These are phyloP conservation scores for Fusarium austroafricanum DNA, from an alignment of 2,329 filamentous ascomycete genomes.

Conservation along the genomic window DNA sequence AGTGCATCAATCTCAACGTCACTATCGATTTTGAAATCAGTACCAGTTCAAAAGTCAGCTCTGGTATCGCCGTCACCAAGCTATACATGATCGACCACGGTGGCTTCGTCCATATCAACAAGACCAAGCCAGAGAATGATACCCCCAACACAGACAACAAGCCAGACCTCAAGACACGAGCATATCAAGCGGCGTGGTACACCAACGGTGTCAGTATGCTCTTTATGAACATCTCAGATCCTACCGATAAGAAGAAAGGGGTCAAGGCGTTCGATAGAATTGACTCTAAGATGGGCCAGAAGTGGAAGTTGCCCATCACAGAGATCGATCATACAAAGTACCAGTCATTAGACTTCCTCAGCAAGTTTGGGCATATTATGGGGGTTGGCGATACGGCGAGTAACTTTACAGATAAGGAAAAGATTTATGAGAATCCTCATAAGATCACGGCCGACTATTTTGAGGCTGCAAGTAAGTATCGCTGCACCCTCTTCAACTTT, in stretches of 20 bases:
- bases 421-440: neutral
- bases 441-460: neutral
- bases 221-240: slow-evolving; percentile 54
- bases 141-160: slow-evolving; percentile 49
- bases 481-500: no score
- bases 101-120: slow-evolving; percentile 56
- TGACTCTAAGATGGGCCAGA: slow-evolving; percentile 16
- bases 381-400: slow-evolving; percentile 3
- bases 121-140: slow-evolving; percentile 49
- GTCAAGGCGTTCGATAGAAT: slow-evolving; percentile 21
- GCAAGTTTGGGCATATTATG: slow-evolving; percentile 12
- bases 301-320: slow-evolving; percentile 25
- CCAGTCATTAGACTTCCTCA: slow-evolving; percentile 12
- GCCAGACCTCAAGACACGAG: slow-evolving; percentile 53
- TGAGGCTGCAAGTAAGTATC: neutral
- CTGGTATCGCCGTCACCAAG: slow-evolving; percentile 18
- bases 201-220: slow-evolving; percentile 55
- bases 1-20: slow-evolving; percentile 57
- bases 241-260: slow-evolving; percentile 9
- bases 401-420: neutral
- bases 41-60: slow-evolving; percentile 4
- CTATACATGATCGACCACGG: slow-evolving; percentile 56
- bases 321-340: slow-evolving; percentile 10
- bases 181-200: slow-evolving; percentile 58
- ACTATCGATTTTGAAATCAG: slow-evolving; percentile 55